Base-by-base conservation (phyloP, 2,329 filamentous ascomycete species). In the Nemania diffusa region DNA sequence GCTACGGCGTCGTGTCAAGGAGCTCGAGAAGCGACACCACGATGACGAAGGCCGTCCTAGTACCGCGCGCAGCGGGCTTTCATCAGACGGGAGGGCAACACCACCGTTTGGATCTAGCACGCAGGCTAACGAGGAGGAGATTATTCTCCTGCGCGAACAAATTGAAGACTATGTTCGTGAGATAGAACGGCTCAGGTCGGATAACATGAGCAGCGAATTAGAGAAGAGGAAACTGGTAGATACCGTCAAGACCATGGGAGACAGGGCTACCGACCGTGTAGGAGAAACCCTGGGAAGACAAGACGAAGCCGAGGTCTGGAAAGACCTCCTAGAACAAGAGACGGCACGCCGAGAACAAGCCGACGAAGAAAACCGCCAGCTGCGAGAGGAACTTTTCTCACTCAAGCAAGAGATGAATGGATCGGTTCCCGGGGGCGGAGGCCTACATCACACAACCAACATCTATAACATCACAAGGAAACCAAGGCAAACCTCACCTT, bases 271-370 rank as follows among this genome's bases (percentile, higher is more conserved):
- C 56, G 81, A 84, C 50, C 79, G 82, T 71, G 73, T 81, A 17
- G 83, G 83, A 55, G 81, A 81, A 11, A 82, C 78, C 48, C 77
- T 87, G 6, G 84, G 83, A 2, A 81, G 84, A 11, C 85, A 90
- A 68, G 88, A 90, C 71, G 87, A 90, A 73, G 84, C 92, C 77
- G 93, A 97, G 69, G 95, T 97, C 79, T 97, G 93, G 91, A 97
- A 97, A 78, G 95, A 97, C 73, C 88, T 98, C 68, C 87, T 97
- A 27, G 93, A 97, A 76, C 93, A 96, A 71, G 96, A 99, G 79
- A 96, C 92, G 2, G 91, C 91, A 3, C 89, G 94, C 32, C 89
- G 95, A 65, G 95, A 97, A 79, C 92, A 97, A 79, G 89, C 92
- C 0, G 94, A 98, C 72, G 93, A 97, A 48, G 94, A 98, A 71